A percentile compares a stretch with the other conserved stretches of the same genome.
Conservation (phyloP, 345 rosid genomes). For the Euphorbia tirucalli region DNA sequence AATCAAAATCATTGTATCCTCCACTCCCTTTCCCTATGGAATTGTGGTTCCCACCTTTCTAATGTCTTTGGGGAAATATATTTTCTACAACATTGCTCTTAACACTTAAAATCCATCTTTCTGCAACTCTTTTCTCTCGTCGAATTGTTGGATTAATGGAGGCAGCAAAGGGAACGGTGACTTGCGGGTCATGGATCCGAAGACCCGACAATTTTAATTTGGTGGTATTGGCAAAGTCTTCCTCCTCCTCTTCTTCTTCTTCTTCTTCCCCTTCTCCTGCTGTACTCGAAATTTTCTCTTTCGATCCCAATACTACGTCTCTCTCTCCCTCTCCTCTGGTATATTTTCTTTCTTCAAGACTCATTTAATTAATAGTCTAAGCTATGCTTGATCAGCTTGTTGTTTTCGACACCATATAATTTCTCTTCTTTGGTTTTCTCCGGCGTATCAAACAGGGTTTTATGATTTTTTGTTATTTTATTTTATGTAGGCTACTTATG, state of each 20-base stretch:
- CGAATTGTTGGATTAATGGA: conserved; percentile 41
- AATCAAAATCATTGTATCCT: no score
- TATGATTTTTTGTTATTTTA: not conserved
- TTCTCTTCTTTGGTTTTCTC: not conserved
- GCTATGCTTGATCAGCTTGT: conserved; percentile 10
- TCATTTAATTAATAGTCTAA: not conserved
- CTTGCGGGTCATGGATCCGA: conserved; percentile 93
- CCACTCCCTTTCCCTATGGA: no score
- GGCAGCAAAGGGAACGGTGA: conserved; percentile 43
- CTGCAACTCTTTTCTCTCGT: not conserved
- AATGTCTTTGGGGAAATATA: no score
- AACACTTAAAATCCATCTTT: no score
- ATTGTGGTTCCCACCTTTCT: no score
- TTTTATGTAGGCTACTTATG: conserved; percentile 57
- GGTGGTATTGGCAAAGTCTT: conserved; percentile 64
- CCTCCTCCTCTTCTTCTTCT: no score
- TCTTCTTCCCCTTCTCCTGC: conserved; percentile 47
- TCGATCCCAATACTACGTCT: conserved; percentile 59
- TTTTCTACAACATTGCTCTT: no score
- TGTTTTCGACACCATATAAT: not conserved
- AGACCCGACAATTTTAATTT: conserved; percentile 65
- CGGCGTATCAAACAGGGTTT: not conserved
- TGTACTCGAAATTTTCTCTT: conserved; percentile 71
- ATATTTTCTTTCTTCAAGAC: not conserved
- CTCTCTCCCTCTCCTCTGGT: conserved; percentile 80